Evolutionary conservation across 2,329 filamentous ascomycete species (phyloP), one percentile per base, ranked within the genome.

Genomic region (Emericellopsis cladophorae): DNA sequence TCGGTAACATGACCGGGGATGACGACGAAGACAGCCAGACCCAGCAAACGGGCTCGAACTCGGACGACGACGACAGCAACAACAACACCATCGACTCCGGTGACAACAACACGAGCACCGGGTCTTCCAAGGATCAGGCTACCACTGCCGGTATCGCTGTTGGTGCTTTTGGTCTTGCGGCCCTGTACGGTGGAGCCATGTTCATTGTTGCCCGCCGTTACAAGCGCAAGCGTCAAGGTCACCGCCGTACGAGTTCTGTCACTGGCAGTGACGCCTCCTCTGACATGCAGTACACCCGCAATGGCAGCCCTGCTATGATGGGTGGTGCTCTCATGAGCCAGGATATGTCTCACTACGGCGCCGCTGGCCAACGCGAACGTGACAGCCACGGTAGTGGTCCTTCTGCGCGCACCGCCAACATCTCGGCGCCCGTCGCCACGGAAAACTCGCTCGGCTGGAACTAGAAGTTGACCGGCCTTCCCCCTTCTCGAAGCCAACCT

Each of bases 381-480:
- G 70, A 78, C 57, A 79, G 76, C 51, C 76, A 81, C 41, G 76
- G 72, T 49, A 89, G 84, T 56, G 69, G 66, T 51, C 67, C 68
- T 59, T 76, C 72, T 32, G 71, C 61, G 18, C 68, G 74, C 37
- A 76, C 72, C 4, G 70, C 72, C 35, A 70, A 81, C 61, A 95
- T 95, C 58, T 93, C 85, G 46, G 85, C 86, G 29, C 89, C 89
- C 4, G 84, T 95, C 47, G 89, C 89, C 60, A 83, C 88, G 4
- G 88, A 93, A 68, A 95, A 95, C 72, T 94, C 87, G 40, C 75
- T 95, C 49, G 89, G 89, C 53, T 95, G 89, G 89, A 94, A 93
- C 68, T 95, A 72, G 78, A 40, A 21, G 16, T 14, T 7, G 26
- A 29, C 10, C 31, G 15, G 15, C 12, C 26, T 15, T 15, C 11